Evolutionary conservation across 1,284 basidiomycete genomes (phyloP).

Genomic region (Sporisorium graminicola): DNA sequence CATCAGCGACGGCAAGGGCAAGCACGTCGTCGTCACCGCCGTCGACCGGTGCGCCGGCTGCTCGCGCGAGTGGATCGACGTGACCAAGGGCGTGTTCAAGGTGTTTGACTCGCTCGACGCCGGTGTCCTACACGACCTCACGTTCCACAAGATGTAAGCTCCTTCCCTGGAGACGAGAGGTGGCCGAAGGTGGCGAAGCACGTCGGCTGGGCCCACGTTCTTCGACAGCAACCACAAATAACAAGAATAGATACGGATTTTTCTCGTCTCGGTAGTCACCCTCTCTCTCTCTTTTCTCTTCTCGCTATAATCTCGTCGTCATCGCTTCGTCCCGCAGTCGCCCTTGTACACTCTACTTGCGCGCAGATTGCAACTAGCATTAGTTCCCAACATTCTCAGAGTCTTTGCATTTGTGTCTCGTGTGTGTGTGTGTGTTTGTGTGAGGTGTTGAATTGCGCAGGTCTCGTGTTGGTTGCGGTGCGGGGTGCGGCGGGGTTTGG

Average conservation of each 20-base stretch:
- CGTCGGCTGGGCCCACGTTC: not conserved
- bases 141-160: slow-evolving; percentile 16
- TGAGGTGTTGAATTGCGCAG: no score
- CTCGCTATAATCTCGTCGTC: not conserved
- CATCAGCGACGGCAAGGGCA: slow-evolving; percentile 13
- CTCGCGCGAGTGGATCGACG: slow-evolving; percentile 36
- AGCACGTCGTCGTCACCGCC: slow-evolving; percentile 19
- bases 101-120: slow-evolving; percentile 13
- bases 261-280: not conserved
- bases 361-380: not conserved
- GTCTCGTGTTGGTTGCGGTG: no score
- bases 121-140: slow-evolving; percentile 29
- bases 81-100: slow-evolving; percentile 48
- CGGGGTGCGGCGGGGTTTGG: no score
- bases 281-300: no score
- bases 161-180: no score
- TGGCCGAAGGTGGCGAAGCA: not conserved
- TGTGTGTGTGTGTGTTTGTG: not conserved
- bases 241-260: not conserved
- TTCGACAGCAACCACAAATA: not conserved
- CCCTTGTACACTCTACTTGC: not conserved
- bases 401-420: not conserved
- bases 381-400: no score
- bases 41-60: slow-evolving; percentile 39
- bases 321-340: not conserved